A percentile compares a stretch with the other conserved stretches of the same genome.
Conservation (phyloP, 73 alveolate genomes). For the Symbiodinium pilosum region DNA sequence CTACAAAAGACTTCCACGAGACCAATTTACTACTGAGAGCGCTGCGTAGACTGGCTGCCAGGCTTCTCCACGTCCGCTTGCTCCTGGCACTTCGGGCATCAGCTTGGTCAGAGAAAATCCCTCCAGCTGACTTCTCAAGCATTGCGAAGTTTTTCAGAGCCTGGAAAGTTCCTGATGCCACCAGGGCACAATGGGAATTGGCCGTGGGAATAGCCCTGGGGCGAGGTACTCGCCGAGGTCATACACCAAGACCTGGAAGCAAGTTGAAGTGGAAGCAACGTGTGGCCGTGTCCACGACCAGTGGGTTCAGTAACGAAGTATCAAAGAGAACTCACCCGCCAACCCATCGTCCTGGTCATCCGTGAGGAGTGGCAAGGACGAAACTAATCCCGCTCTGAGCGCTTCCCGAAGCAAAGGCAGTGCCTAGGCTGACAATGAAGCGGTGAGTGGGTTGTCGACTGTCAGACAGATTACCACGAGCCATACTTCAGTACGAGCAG, state of each 20-base stretch:
- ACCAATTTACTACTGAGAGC: neutral
- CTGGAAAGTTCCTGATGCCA: no score
- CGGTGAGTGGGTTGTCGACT: neutral
- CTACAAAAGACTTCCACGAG: no score
- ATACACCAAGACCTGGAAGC: constrained; percentile 40
- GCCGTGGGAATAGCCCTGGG: constrained; percentile 75
- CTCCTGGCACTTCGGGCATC: neutral
- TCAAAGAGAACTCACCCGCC: neutral
- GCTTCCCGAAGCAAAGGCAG: constrained; percentile 84
- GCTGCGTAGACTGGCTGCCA: neutral
- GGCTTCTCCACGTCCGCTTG: neutral
- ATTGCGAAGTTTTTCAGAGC: no score
- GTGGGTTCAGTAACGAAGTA: no score
- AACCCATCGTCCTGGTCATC: neutral
- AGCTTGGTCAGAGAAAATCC: neutral
- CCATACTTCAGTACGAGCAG: neutral
- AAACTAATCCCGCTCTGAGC: constrained; percentile 60
- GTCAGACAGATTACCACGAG: neutral
- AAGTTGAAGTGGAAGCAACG: neutral
- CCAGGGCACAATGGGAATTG: constrained; percentile 15
- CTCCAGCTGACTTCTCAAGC: neutral
- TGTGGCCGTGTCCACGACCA: neutral
- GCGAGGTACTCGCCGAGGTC: constrained; percentile 92
- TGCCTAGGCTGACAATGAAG: constrained; percentile 3
- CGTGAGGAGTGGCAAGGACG: constrained; percentile 43